Evolutionary conservation across 2,329 filamentous ascomycete species (phyloP).

Genomic region (Pseudogymnoascus sp.): DNA sequence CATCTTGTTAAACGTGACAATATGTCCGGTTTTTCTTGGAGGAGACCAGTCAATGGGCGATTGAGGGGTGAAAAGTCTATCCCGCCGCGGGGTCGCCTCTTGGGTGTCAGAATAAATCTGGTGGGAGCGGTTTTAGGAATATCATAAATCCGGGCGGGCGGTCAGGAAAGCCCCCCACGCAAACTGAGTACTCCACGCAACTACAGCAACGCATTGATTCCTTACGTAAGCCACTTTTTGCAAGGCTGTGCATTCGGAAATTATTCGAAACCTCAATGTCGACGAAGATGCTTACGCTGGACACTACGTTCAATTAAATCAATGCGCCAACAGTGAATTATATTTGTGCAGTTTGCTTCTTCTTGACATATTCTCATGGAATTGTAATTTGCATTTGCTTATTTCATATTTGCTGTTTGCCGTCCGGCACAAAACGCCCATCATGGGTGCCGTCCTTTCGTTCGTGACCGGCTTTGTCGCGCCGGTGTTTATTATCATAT

Average conservation of each 20-base stretch:
- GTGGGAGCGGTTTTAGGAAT: not conserved
- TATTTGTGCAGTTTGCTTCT: not conserved
- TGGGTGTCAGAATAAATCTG: conserved; percentile 7
- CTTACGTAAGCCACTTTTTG: not conserved
- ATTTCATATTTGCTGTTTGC: not conserved
- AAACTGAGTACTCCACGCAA: too few species aligned
- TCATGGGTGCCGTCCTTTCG: conserved; percentile 26
- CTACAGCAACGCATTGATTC: not conserved
- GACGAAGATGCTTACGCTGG: not conserved
- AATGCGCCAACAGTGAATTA: not conserved
- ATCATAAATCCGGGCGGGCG: conserved; percentile 1
- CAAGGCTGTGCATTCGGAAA: conserved; percentile 6
- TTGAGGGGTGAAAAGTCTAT: conserved; percentile 10
- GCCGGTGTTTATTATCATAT: conserved; percentile 56
- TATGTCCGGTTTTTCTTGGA: conserved; percentile 10
- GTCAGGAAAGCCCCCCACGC: not conserved
- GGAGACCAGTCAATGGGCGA: conserved; percentile 5
- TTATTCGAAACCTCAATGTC: not conserved
- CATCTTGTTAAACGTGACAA: conserved; percentile 18
- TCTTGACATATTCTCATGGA: not conserved
- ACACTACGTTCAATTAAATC: not conserved
- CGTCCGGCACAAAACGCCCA: not conserved
- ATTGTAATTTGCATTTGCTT: conserved; percentile 7
- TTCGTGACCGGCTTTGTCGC: conserved; percentile 48
- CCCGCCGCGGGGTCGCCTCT: conserved; percentile 11